Percentiles rank a stretch among this genome's conserved stretches.
Evolutionary conservation across 371 early-diverging fungal species (phyloP).

Genomic region (Thermomucor indicae-seudaticae): DNA sequence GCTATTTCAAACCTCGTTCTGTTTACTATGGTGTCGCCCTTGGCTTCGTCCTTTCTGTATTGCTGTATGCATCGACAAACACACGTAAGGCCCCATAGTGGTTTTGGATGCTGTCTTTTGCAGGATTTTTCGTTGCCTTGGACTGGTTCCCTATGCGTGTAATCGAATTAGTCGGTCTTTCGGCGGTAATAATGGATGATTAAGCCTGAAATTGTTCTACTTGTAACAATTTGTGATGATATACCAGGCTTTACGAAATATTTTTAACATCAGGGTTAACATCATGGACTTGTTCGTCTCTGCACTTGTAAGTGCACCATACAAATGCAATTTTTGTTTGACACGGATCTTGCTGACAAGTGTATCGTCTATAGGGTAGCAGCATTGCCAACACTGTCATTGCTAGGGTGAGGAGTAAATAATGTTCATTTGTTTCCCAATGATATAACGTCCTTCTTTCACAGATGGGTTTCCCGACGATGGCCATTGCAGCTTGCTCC

Average conservation of each 20-base stretch:
- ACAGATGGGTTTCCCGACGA: conserved; percentile 76
- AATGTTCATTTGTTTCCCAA: not conserved
- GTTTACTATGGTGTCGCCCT: conserved; percentile 17
- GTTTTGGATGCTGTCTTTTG: conserved; percentile 51
- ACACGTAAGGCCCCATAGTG: conserved; percentile 29
- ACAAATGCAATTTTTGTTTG: not conserved
- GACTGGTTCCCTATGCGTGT: conserved; percentile 80
- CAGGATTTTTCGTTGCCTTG: conserved; percentile 70
- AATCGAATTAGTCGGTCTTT: conserved; percentile 77
- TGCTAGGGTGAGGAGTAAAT: conserved; percentile 42
- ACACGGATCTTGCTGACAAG: not conserved
- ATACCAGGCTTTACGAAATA: conserved; percentile 63
- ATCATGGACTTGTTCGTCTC: conserved; percentile 82
- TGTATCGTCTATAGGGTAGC: conserved; percentile 53
- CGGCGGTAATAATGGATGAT: conserved; percentile 39
- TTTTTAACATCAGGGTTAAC: conserved; percentile 74
- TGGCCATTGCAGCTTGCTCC: conserved; percentile 86
- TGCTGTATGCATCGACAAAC: conserved; percentile 17
- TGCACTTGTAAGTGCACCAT: conserved; percentile 54
- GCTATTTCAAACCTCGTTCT: conserved; percentile 9
- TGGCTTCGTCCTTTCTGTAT: conserved; percentile 14
- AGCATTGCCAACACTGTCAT: conserved; percentile 80
- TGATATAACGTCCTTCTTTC: not conserved
- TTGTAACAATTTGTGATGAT: not conserved
- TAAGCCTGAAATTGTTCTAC: not conserved